phyloP scores from a whole-genome alignment of 805 yeast genomes.

The Scheffersomyces ergatensis region DNA sequence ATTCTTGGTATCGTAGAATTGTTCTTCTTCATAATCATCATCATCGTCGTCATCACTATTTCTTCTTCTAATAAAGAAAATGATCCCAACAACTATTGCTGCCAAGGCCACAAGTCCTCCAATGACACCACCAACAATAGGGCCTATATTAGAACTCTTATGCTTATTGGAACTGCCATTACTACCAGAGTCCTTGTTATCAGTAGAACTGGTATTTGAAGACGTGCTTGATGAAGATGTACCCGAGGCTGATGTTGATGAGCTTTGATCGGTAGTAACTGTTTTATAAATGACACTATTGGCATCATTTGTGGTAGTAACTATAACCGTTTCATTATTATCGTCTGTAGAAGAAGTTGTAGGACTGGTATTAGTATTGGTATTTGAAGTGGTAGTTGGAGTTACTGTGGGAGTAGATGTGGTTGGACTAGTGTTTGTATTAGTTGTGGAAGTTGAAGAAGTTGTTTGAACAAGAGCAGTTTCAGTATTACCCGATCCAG shows the following conservation, averaged over 20 bases:
- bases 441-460: slow-evolving; percentile 8
- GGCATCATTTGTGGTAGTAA: slow-evolving; percentile 4
- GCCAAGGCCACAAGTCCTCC: slow-evolving; percentile 38
- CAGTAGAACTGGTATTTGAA: slow-evolving; percentile 3
- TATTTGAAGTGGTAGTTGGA: slow-evolving; percentile 7
- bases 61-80: slow-evolving; percentile 32
- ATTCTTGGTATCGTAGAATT: slow-evolving; percentile 19
- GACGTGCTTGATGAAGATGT: slow-evolving; percentile 4
- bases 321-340: slow-evolving; percentile 2
- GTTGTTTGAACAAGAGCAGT: slow-evolving; percentile 2
- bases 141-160: slow-evolving; percentile 26
- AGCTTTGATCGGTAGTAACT: slow-evolving; percentile 2
- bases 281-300: slow-evolving; percentile 8
- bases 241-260: neutral
- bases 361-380: slow-evolving; percentile 6
- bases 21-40: slow-evolving; percentile 36
- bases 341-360: slow-evolving; percentile 2
- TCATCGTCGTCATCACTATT: slow-evolving; percentile 27
- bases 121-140: slow-evolving; percentile 45
- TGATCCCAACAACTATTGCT: slow-evolving; percentile 19
- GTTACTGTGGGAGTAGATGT: slow-evolving; percentile 7
- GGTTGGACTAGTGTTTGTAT: slow-evolving; percentile 6
- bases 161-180: slow-evolving; percentile 2
- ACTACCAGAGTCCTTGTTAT: neutral
- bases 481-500: slow-evolving; percentile 17